A percentile compares a stretch with the other conserved stretches of the same genome.
phyloP scores from a whole-genome alignment of 345 rosid species.

The Arabis hirsuta region DNA sequence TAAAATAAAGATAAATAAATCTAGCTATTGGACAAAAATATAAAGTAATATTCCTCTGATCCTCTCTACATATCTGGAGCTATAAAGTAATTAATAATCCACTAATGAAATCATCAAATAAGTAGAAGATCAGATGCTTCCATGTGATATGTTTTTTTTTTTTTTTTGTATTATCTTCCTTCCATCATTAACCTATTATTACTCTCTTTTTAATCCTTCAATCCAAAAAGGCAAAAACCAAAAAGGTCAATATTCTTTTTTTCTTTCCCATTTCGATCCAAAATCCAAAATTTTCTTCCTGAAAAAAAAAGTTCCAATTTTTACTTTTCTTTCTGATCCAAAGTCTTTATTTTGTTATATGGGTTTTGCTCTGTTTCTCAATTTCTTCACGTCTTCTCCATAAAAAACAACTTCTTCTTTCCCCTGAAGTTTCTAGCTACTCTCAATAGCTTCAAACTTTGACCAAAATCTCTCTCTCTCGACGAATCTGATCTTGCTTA shows the following conservation, averaged over 20 bases:
- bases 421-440: background rate
- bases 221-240: background rate
- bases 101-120: too few relatives aligned
- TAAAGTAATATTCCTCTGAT: too few relatives aligned
- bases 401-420: background rate
- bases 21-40: too few relatives aligned
- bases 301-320: background rate
- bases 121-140: conserved; percentile 8
- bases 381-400: conserved; percentile 10
- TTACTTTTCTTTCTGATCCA: conserved; percentile 20
- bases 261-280: conserved; percentile 14
- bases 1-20: background rate
- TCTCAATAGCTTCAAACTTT: conserved; percentile 33
- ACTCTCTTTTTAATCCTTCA: background rate
- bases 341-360: conserved; percentile 6
- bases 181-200: conserved; percentile 38
- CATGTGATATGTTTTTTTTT: conserved; percentile 13
- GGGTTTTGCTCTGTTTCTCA: conserved; percentile 13
- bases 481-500: conserved; percentile 19
- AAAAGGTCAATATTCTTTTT: conserved; percentile 8
- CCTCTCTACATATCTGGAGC: background rate
- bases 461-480: conserved; percentile 30
- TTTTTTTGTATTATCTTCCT: background rate
- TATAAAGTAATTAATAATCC: too few relatives aligned
- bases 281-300: background rate